phyloP scores from a whole-genome alignment of 2,329 filamentous ascomycete species.

The Didymella sp. region DNA sequence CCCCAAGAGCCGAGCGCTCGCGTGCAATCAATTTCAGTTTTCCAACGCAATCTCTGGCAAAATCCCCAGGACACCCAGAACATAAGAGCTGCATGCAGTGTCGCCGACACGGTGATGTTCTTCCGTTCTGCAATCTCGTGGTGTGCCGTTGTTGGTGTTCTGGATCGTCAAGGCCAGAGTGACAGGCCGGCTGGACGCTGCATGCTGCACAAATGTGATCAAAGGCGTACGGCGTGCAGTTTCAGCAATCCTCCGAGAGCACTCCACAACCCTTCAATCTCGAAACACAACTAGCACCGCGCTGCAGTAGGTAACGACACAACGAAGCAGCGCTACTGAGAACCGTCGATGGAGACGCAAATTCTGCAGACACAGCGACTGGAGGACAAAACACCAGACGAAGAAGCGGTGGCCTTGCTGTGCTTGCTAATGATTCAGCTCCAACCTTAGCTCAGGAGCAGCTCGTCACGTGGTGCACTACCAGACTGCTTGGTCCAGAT shows the following conservation, averaged over 20 bases:
- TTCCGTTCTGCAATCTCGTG: slow-evolving; percentile 2
- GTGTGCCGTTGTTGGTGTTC: neutral
- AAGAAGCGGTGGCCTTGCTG: neutral
- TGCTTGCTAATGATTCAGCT: neutral
- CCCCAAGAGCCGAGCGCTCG: slow-evolving; percentile 10
- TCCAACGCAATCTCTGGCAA: slow-evolving; percentile 8
- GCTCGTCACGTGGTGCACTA: neutral
- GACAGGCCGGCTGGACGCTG: neutral
- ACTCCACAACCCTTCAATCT: slow-evolving; percentile 6
- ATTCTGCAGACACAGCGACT: neutral
- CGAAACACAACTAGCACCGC: neutral
- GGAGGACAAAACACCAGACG: neutral
- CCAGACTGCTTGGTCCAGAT: neutral
- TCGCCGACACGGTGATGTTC: slow-evolving; percentile 1
- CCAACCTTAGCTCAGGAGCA: neutral
- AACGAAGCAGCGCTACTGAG: neutral
- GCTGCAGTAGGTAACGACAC: neutral
- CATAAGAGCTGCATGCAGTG: slow-evolving; percentile 1
- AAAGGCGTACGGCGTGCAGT: slow-evolving; percentile 7
- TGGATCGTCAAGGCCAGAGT: slow-evolving; percentile 3
- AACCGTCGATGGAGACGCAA: neutral
- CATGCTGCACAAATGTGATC: slow-evolving; percentile 4
- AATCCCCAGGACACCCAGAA: slow-evolving; percentile 3
- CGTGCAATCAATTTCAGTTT: slow-evolving; percentile 13
- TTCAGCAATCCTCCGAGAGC: slow-evolving; percentile 7